Percentiles rank a stretch among this genome's conserved stretches.
Evolutionary conservation across 495 filamentous ascomycete species (phyloP).

Genomic region (Penicillium maclennaniae): DNA sequence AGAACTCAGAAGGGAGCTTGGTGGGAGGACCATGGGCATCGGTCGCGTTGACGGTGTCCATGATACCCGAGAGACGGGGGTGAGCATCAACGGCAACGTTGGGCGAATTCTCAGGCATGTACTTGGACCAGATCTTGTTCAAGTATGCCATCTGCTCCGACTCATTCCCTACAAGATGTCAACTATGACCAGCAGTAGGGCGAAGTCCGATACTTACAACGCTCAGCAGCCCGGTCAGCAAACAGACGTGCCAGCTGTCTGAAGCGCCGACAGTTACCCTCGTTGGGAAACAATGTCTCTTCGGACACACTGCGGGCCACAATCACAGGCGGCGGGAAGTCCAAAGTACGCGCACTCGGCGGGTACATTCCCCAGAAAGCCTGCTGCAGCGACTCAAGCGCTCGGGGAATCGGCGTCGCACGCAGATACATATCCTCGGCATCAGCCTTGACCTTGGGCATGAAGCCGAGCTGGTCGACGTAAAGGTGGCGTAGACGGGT

Average conservation of each 20-base stretch:
- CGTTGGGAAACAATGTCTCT: conserved; percentile 92
- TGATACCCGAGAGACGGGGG: conserved; percentile 81
- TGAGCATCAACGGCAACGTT: conserved; percentile 78
- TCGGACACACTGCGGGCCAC: conserved; percentile 67
- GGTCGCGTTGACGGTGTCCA: conserved; percentile 89
- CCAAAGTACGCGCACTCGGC: conserved; percentile 54
- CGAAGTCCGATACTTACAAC: conserved; percentile 46
- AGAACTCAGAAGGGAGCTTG: conserved; percentile 77
- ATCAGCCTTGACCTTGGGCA: conserved; percentile 63
- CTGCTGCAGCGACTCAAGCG: conserved; percentile 85
- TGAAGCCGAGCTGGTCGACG: conserved; percentile 80
- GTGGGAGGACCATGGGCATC: conserved; percentile 80
- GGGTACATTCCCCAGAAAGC: conserved; percentile 90
- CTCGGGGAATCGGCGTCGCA: conserved; percentile 77
- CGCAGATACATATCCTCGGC: conserved; percentile 78
- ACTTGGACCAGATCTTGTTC: conserved; percentile 70
- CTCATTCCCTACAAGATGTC: conserved; percentile 55
- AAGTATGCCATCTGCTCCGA: conserved; percentile 81
- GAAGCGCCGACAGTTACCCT: conserved; percentile 78
- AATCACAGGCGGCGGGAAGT: conserved; percentile 70
- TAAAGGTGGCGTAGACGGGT: conserved; percentile 77
- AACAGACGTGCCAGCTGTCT: conserved; percentile 75
- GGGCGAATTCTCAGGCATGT: conserved; percentile 68
- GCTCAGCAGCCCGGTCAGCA: conserved; percentile 71
- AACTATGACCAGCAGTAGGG: background rate